Evolutionary conservation across 2,329 filamentous ascomycete species (phyloP).

Genomic region (Trichoderma koningiopsis): DNA sequence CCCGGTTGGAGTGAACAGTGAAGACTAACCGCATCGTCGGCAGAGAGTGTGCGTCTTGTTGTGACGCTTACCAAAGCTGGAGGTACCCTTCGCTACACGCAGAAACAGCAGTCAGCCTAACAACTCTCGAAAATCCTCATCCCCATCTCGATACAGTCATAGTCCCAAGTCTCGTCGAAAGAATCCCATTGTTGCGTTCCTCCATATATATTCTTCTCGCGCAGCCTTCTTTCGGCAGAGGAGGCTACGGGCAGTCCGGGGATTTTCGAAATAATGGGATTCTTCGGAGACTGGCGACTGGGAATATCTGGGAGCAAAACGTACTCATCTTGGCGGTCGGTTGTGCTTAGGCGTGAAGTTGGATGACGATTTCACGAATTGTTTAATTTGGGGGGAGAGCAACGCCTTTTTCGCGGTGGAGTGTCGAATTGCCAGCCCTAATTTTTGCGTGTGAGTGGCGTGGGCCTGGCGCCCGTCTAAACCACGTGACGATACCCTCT

Average conservation of each 20-base stretch:
- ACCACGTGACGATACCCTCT: conserved; percentile 40
- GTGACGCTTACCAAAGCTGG: conserved; percentile 69
- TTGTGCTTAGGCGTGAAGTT: conserved; percentile 46
- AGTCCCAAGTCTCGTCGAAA: neutral
- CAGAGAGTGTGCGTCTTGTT: conserved; percentile 98
- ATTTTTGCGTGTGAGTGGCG: conserved; percentile 33
- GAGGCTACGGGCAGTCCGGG: conserved; percentile 7
- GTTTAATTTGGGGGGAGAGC: conserved; percentile 37
- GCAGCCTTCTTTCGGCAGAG: conserved; percentile 17
- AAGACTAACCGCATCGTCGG: conserved; percentile 90
- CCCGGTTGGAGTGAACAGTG: conserved; percentile 19
- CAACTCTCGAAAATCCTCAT: neutral
- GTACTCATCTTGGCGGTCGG: conserved; percentile 63
- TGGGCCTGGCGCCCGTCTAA: conserved; percentile 30
- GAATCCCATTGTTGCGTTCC: conserved; percentile 11
- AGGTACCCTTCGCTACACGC: conserved; percentile 58
- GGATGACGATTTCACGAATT: conserved; percentile 42
- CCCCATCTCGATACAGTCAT: neutral
- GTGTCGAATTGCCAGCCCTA: conserved; percentile 43
- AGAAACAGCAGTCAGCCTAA: conserved; percentile 34
- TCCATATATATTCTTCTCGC: neutral
- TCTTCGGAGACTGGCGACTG: neutral
- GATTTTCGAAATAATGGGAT: neutral
- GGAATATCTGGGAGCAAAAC: conserved; percentile 34
- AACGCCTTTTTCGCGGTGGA: conserved; percentile 41